Base-by-base conservation (phyloP, 2,329 filamentous ascomycete species). In the Colletotrichum camelliae region DNA sequence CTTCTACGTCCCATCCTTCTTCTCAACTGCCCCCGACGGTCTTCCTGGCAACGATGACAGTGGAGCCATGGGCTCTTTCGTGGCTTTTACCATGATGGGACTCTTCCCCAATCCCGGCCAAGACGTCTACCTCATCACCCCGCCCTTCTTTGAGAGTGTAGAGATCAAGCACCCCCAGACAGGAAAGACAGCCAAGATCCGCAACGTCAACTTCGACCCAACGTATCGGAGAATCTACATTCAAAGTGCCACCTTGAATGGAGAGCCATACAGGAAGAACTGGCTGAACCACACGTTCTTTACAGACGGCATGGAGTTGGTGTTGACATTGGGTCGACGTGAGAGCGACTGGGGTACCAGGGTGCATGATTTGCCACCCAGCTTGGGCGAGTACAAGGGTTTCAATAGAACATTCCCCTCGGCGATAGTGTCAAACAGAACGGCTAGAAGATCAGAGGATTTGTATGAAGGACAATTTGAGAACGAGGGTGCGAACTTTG, bases 281-380 rank as follows among this genome's bases (percentile, higher is more conserved):
- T 95, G 93, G 93, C 85, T 95, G 16, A 88, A 89, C 52, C 93
- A 95, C 83, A 89, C 87, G 65, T 94, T 95, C 80, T 94, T 94
- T 80, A 84, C 89, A 0, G 87, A 94, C 7, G 93, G 93, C 2
- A 91, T 91, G 16, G 87, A 91, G 70, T 84, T 95, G 58, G 92
- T 94, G 67, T 83, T 95, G 65, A 90, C 87, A 5, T 82, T 95
- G 10, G 93, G 93, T 0, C 79, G 80, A 18, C 86, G 86, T 43
- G 93, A 94, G 84, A 94, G 93, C 80, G 77, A 79, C 0, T 95
- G 93, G 93, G 93, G 93, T 0, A 93, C 90, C 0, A 80, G 81
- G 5, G 80, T 88, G 7, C 84, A 87, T 74, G 93, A 94, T 81
- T 81, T 94, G 52, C 93, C 93, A 37, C 93, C 93, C 0, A 94